These are phyloP conservation scores for Lichtheimia corymbifera DNA, from an alignment of 371 early-diverging fungal species.

Conservation along the genomic window DNA sequence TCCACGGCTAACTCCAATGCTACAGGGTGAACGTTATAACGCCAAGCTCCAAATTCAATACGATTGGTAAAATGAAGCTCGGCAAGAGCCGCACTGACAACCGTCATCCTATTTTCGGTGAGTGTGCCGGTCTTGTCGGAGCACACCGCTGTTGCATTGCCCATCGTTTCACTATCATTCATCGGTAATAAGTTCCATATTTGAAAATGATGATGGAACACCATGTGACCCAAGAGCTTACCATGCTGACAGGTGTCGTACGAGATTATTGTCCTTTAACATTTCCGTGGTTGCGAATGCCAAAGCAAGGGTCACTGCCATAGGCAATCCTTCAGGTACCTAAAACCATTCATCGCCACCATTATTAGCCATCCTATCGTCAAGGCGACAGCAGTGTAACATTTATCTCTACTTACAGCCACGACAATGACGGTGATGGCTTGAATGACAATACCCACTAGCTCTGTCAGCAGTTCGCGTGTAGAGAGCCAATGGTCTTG, in stretches of 20 bases:
- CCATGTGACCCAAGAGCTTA: constrained; percentile 4
- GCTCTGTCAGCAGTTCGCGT: constrained; percentile 36
- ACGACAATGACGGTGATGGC: constrained; percentile 73
- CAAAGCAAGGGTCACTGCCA: constrained; percentile 84
- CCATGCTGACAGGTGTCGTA: constrained; percentile 74
- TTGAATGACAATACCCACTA: constrained; percentile 59
- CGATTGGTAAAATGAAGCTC: constrained; percentile 15
- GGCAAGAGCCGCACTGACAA: constrained; percentile 60
- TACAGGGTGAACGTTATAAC: constrained; percentile 26
- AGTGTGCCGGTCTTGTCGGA: constrained; percentile 88
- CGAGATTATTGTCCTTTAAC: constrained; percentile 80
- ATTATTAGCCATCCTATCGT: background rate
- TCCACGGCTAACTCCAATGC: constrained; percentile 34
- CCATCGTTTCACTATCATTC: constrained; percentile 80
- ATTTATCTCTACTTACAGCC: constrained; percentile 21
- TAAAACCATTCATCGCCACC: constrained; percentile 1
- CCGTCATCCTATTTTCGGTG: constrained; percentile 82
- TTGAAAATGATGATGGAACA: too few relatives aligned
- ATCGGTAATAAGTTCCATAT: background rate
- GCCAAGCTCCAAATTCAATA: constrained; percentile 35
- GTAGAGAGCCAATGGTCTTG: constrained; percentile 39
- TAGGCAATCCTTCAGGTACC: constrained; percentile 86
- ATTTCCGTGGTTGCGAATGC: constrained; percentile 76
- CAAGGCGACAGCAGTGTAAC: background rate
- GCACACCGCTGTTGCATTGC: constrained; percentile 81